Evolutionary conservation across 2,329 filamentous ascomycete species (phyloP), one percentile per base, ranked within the genome.

Genomic region (Achaetomium macrosporum): DNA sequence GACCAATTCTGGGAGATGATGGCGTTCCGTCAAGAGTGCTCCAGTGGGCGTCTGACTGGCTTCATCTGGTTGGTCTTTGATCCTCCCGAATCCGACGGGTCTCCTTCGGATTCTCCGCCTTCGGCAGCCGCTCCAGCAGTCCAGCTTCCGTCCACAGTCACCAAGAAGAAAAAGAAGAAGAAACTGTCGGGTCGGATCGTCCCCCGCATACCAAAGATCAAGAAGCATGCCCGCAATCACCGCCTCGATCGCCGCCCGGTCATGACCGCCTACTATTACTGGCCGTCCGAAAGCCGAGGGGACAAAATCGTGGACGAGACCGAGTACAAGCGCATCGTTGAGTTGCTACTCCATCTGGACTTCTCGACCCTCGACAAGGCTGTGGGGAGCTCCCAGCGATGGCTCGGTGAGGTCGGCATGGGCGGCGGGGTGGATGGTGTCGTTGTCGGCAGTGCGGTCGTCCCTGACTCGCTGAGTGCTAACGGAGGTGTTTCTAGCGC

Each of bases 1-100:
- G 88, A 91, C n/a, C 84, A 91, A 61, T 99, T 99, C 65, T 99
- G 93, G 93, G 93, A 99, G 57, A 87, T 95, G 79, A 97, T 99
- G 92, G 86, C 91, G 0, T 97, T 88, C 65, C 79, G 93, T 52
- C 93, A 97, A 67, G 93, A 99, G 66, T 99, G 93, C 65, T 96
- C 91, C 0, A 89, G 90, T 33, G 95, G 93, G 0, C 79, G 91
- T 16, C 77, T 96, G 64, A 95, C 96, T 0, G 95, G 95, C 0
- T 99, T 99, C 61, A 77, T 97, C 25, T 99, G 95, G 92, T 73
- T 96, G 25, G 85, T 96, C 0, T 87, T 96, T 59, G 85, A 90
- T 33, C 82, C 10, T 16, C 13, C 35, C 2, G 15, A n/a, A 8
- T 8, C 15, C 35, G 15, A 37, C 25, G 15, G n/a, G 35, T 15